A percentile compares a stretch with the other conserved stretches of the same genome.
Conservation (phyloP, 805 yeast genomes). For the Spencermartinsiella europaea region DNA sequence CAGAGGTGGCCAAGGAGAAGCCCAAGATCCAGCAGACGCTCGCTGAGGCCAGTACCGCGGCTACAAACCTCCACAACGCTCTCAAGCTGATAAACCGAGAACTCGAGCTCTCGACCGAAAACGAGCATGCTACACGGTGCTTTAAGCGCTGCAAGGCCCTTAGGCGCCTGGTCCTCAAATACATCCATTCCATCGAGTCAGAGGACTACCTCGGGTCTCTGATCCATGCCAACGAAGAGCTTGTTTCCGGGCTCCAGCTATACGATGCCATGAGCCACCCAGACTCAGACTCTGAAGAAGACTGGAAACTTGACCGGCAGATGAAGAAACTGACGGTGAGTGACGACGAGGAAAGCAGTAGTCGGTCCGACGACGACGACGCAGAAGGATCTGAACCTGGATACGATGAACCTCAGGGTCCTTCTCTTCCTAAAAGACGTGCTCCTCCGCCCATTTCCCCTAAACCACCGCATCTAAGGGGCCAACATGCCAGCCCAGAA, state of each 20-base stretch:
- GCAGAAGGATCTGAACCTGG: not conserved
- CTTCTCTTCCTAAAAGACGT: slow-evolving; percentile 11
- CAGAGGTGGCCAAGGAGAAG: slow-evolving; percentile 46
- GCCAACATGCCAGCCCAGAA: slow-evolving; percentile 10
- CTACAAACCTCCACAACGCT: slow-evolving; percentile 64
- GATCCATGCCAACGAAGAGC: slow-evolving; percentile 84
- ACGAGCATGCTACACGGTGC: slow-evolving; percentile 51
- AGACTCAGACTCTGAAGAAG: slow-evolving; percentile 41
- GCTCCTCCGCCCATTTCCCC: slow-evolving; percentile 25
- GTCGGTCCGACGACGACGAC: not conserved
- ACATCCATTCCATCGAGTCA: slow-evolving; percentile 75
- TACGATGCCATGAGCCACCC: slow-evolving; percentile 57
- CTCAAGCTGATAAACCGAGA: slow-evolving; percentile 41
- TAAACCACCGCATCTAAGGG: slow-evolving; percentile 16
- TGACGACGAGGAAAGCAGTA: slow-evolving; percentile 28
- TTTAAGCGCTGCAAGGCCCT: slow-evolving; percentile 72
- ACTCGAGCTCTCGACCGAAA: slow-evolving; percentile 54
- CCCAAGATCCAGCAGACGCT: slow-evolving; percentile 65
- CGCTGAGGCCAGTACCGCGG: slow-evolving; percentile 69
- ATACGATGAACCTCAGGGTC: not conserved
- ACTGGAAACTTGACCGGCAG: slow-evolving; percentile 17
- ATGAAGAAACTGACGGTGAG: slow-evolving; percentile 13
- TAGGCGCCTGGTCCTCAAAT: slow-evolving; percentile 72
- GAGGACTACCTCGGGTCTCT: slow-evolving; percentile 87
- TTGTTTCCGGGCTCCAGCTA: slow-evolving; percentile 64